Evolutionary conservation across 2,329 filamentous ascomycete species (phyloP).

Genomic region (Beauveria asiatica): DNA sequence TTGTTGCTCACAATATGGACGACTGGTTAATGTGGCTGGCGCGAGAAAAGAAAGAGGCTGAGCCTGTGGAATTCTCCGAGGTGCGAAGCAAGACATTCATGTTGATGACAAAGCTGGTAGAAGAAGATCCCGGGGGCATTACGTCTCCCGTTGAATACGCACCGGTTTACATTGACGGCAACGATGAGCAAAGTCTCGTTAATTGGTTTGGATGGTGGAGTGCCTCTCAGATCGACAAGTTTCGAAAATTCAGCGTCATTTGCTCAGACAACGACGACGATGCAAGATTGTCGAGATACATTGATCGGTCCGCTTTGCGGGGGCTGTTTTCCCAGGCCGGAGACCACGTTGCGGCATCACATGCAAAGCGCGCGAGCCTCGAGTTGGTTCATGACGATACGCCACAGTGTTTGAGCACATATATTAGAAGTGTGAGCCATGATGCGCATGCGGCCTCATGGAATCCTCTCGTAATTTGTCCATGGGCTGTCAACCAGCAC

Average conservation of each 20-base stretch:
- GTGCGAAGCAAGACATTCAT: constrained; percentile 1
- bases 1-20: constrained; percentile 21
- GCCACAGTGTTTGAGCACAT: not conserved
- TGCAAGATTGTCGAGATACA: constrained; percentile 18
- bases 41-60: constrained; percentile 14
- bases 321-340: not conserved
- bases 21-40: constrained; percentile 23
- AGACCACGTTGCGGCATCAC: not conserved
- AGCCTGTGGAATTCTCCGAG: not conserved
- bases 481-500: not conserved
- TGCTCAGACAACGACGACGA: constrained; percentile 31
- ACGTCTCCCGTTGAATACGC: constrained; percentile 35
- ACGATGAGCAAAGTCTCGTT: constrained; percentile 54
- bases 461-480: constrained; percentile 1
- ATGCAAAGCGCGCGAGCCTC: not conserved
- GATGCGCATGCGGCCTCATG: not conserved
- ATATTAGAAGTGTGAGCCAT: not conserved
- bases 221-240: constrained; percentile 37
- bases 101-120: not conserved
- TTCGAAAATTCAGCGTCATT: constrained; percentile 47
- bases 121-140: not conserved
- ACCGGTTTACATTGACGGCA: constrained; percentile 39
- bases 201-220: constrained; percentile 58
- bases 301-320: constrained; percentile 13
- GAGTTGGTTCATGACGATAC: not conserved